Conservation (phyloP, 2,329 filamentous ascomycete species). For the Neoarthrinium moseri region DNA sequence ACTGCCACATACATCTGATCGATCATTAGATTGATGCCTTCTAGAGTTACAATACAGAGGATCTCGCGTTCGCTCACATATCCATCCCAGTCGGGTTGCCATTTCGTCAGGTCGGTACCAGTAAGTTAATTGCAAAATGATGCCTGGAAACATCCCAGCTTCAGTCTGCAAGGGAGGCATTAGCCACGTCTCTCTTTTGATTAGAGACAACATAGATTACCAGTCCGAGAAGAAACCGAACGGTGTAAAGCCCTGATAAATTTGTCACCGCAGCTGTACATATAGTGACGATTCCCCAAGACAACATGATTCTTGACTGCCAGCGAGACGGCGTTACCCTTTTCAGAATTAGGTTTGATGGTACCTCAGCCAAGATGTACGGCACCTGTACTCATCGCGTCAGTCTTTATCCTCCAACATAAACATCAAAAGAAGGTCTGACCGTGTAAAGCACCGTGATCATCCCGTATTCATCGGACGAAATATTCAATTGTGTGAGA, state of each 20-base stretch:
- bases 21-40: no score
- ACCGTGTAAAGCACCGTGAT: slow-evolving; percentile 38
- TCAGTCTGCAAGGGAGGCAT: slow-evolving; percentile 32
- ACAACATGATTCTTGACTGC: slow-evolving; percentile 34
- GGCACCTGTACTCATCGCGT: no score
- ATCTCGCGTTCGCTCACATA: no score
- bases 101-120: slow-evolving; percentile 48
- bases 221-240: slow-evolving; percentile 38
- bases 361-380: slow-evolving; percentile 39
- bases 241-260: slow-evolving; percentile 33
- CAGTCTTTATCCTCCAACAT: no score
- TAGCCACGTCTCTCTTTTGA: slow-evolving; percentile 27
- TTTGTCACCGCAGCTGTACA: slow-evolving; percentile 37
- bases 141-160: slow-evolving; percentile 40
- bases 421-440: no score
- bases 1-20: slow-evolving; percentile 41
- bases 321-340: slow-evolving; percentile 30
- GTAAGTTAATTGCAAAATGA: slow-evolving; percentile 38
- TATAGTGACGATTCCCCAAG: slow-evolving; percentile 35
- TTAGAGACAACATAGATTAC: slow-evolving; percentile 27
- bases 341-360: slow-evolving; percentile 37
- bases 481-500: slow-evolving; percentile 36
- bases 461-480: slow-evolving; percentile 38
- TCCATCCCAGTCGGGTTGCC: slow-evolving; percentile 32
- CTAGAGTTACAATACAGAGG: slow-evolving; percentile 12